These are phyloP conservation scores for Herpetomonas samuelpessoai DNA, from an alignment of 208 protist species.

Conservation along the genomic window DNA sequence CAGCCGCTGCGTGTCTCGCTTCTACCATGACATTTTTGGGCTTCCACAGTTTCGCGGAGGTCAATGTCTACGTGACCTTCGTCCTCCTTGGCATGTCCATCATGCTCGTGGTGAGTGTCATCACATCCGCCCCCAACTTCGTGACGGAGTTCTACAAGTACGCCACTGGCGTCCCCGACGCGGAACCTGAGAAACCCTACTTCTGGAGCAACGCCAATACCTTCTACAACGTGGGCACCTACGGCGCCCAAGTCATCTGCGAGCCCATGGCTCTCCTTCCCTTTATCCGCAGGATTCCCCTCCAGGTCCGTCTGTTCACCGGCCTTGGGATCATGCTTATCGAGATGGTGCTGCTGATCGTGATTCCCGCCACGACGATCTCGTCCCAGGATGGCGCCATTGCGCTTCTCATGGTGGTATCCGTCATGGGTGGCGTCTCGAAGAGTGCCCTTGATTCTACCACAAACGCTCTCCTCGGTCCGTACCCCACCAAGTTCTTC, in stretches of 20 bases:
- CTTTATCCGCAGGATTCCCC: slow-evolving; percentile 44
- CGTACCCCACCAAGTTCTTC: slow-evolving; percentile 82
- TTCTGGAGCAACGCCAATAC: slow-evolving; percentile 79
- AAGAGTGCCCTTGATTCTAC: slow-evolving; percentile 78
- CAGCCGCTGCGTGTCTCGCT: too few species aligned
- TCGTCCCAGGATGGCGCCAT: slow-evolving; percentile 54
- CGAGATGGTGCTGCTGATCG: slow-evolving; percentile 58
- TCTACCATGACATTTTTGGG: slow-evolving; percentile 37
- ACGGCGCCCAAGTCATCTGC: slow-evolving; percentile 49
- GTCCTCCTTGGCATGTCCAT: slow-evolving; percentile 82
- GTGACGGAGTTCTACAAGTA: slow-evolving; percentile 77
- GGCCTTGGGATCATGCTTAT: slow-evolving; percentile 48
- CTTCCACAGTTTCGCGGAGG: slow-evolving; percentile 57
- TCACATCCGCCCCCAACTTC: slow-evolving; percentile 78
- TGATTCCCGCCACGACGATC: slow-evolving; percentile 41
- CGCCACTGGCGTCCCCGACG: slow-evolving; percentile 44
- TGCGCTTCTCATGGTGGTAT: slow-evolving; percentile 56
- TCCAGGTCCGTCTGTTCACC: slow-evolving; percentile 44
- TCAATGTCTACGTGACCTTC: slow-evolving; percentile 77
- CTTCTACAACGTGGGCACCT: slow-evolving; percentile 76
- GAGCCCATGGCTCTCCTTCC: slow-evolving; percentile 48
- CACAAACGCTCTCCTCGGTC: slow-evolving; percentile 74
- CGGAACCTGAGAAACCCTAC: slow-evolving; percentile 24
- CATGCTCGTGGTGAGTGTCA: slow-evolving; percentile 82
- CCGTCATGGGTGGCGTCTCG: slow-evolving; percentile 47